A percentile compares a stretch with the other conserved stretches of the same genome.
These are phyloP conservation scores for Coniferiporia weirii DNA, from an alignment of 1,284 basidiomycete species.

Conservation along the genomic window DNA sequence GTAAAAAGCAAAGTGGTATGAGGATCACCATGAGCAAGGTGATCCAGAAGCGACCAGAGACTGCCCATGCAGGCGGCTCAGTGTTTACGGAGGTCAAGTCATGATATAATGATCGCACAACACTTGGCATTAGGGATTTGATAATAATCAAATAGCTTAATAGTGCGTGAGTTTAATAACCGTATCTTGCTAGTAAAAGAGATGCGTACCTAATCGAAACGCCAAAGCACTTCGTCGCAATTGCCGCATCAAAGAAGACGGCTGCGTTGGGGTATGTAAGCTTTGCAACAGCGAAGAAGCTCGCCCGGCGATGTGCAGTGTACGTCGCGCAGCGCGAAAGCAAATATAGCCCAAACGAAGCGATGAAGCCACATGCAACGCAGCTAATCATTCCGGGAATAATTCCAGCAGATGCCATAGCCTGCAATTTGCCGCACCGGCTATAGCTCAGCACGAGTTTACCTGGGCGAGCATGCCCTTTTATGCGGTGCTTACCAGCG, in stretches of 20 bases:
- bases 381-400: constrained; percentile 88
- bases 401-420: constrained; percentile 80
- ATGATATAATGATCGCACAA: constrained; percentile 81
- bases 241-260: constrained; percentile 87
- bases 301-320: constrained; percentile 70
- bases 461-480: constrained; percentile 6
- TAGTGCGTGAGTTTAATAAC: constrained; percentile 4
- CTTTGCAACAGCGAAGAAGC: constrained; percentile 83
- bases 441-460: neutral
- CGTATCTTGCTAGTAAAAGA: neutral
- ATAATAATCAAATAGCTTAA: constrained; percentile 87
- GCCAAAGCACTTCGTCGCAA: constrained; percentile 95
- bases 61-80: constrained; percentile 65
- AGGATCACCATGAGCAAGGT: constrained; percentile 78
- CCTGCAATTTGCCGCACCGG: constrained; percentile 37
- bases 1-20: constrained; percentile 84
- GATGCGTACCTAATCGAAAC: constrained; percentile 81
- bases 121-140: constrained; percentile 92
- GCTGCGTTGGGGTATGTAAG: constrained; percentile 83
- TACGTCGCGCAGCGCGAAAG: constrained; percentile 83
- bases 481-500: constrained; percentile 45
- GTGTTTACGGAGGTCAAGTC: constrained; percentile 61
- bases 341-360: constrained; percentile 86
- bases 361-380: constrained; percentile 76
- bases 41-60: constrained; percentile 83